Conservation (phyloP, 352 stramenopile genomes). For the Thraustotheca clavata region DNA sequence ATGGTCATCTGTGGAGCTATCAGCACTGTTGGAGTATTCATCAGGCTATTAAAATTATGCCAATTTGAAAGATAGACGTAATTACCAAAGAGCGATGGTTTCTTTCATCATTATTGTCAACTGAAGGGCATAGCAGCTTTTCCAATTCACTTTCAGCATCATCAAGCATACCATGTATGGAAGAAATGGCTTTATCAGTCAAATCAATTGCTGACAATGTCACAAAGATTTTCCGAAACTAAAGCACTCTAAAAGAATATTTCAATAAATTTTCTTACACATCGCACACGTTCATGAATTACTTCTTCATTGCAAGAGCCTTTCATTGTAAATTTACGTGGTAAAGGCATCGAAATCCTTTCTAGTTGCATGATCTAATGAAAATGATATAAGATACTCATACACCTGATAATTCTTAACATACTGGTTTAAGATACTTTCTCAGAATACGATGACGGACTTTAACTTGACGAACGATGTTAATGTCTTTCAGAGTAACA, state of each 20-base stretch:
- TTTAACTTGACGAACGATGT: not conserved
- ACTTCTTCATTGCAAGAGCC: not conserved
- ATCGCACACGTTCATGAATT: not conserved
- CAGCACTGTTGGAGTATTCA: too few species aligned
- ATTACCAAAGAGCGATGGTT: too few species aligned
- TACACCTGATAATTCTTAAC: not conserved
- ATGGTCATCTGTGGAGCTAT: too few species aligned
- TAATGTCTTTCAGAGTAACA: not conserved
- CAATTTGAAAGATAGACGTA: too few species aligned
- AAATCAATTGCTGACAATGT: not conserved
- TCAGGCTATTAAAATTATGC: too few species aligned
- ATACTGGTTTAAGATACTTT: not conserved
- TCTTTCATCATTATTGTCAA: too few species aligned
- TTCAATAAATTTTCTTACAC: not conserved
- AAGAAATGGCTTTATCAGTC: not conserved
- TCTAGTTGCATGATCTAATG: not conserved
- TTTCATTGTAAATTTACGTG: not conserved
- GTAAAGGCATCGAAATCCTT: not conserved
- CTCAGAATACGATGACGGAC: conserved; percentile 3
- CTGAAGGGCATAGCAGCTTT: too few species aligned
- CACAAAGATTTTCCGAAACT: not conserved
- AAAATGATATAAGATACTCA: not conserved
- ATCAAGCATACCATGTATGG: not conserved
- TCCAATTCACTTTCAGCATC: too few species aligned
- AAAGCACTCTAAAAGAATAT: not conserved